phyloP scores from a whole-genome alignment of 768 basidiomycete species.

The Leccinum truebloodii region DNA sequence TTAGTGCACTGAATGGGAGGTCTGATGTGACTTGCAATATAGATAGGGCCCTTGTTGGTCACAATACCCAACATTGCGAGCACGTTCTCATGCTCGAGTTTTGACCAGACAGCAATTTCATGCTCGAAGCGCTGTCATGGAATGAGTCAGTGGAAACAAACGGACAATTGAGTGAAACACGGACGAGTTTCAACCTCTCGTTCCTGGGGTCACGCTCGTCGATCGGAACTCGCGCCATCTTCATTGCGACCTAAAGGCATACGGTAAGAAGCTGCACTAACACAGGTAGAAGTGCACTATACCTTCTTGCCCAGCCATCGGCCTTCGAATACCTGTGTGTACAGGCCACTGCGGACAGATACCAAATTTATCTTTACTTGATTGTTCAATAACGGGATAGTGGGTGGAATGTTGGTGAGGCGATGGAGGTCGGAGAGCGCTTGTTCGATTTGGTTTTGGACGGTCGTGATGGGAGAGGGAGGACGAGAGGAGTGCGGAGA shows the following conservation, averaged over 20 bases:
- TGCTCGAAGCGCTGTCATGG: slow-evolving; percentile 51
- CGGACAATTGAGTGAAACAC: not conserved
- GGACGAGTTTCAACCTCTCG: slow-evolving; percentile 39
- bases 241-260: slow-evolving; percentile 52
- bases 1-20: not conserved
- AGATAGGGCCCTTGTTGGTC: slow-evolving; percentile 51
- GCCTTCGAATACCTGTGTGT: slow-evolving; percentile 57
- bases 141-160: not conserved
- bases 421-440: slow-evolving; percentile 49
- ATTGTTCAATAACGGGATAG: slow-evolving; percentile 52
- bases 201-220: slow-evolving; percentile 45
- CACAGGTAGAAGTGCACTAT: not conserved
- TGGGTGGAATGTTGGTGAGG: slow-evolving; percentile 53
- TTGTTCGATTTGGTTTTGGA: slow-evolving; percentile 43
- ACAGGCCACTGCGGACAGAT: slow-evolving; percentile 51
- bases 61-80: slow-evolving; percentile 56
- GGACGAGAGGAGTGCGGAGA: slow-evolving; percentile 26
- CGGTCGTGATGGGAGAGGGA: slow-evolving; percentile 25
- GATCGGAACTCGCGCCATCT: slow-evolving; percentile 47
- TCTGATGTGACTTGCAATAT: slow-evolving; percentile 39
- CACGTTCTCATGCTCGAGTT: slow-evolving; percentile 48
- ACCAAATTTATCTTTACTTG: slow-evolving; percentile 43
- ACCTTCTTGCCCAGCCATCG: slow-evolving; percentile 57
- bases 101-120: slow-evolving; percentile 56
- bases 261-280: not conserved